Base-by-base conservation (phyloP, 257 asterid species). In the Jacaranda copaia region DNA sequence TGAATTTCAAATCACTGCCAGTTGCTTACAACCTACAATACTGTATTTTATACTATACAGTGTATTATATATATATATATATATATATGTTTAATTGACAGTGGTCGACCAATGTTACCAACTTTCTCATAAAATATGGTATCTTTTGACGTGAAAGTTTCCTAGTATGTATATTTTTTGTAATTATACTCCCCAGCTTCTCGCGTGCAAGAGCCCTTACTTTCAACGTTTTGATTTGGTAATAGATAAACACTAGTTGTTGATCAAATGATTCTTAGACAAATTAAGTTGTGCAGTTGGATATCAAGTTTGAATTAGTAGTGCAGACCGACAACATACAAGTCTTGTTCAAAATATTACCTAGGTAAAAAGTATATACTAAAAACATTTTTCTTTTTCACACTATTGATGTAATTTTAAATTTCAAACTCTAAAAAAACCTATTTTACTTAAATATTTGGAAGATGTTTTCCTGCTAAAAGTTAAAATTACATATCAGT, bases 81-180 rank as follows among this genome's bases (percentile, higher is more conserved):
- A 15, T 55, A 16, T 55, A 16, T 55, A 11, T n/a, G 3, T 55
- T 3, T 53, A 14, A 49, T 73, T 49, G 68, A 20, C 67, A 66
- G 10, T 77, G 85, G 85, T 73, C 82, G 80, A 77, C 74, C 61
- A 68, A 18, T 52, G 72, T 52, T 59, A 66, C 79, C 82, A 51
- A 72, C 82, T 73, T 59, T 80, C 3, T 58, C 14, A 7, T 45
- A 75, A 49, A 14, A 61, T 76, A 20, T 39, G 70, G 35, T 48
- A 45, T 63, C 32, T 55, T 55, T 65, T 6, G 62, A 5, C 35
- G 19, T 8, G 42, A 62, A 70, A 43, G 15, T 56, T 57, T 65
- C 6, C 51, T 2, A 25, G 32, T 25, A 25, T 25, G 2, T 25
- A 25, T 25, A 25, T 25, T 25, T 25, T 25, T 25, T 25, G 32